phyloP scores from a whole-genome alignment of 2,329 filamentous ascomycete species.

The Annulohypoxylon truncatum region DNA sequence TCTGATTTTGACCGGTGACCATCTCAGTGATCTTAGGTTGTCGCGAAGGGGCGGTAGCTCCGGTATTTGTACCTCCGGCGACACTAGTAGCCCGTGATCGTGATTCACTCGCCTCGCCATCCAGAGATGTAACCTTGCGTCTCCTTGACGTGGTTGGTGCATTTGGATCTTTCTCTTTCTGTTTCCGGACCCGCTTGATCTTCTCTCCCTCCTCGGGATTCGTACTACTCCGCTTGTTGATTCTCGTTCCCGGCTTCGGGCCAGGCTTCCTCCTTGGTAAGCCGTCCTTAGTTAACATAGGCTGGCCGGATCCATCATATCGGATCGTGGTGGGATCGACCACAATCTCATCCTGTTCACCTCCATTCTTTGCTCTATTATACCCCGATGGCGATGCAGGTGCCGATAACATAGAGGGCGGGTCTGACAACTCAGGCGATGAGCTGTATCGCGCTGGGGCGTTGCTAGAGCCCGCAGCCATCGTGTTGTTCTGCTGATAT shows the following conservation, averaged over 20 bases:
- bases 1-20: conserved; percentile 41
- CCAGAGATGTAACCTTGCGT: conserved; percentile 60
- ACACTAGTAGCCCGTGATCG: conserved; percentile 45
- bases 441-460: conserved; percentile 47
- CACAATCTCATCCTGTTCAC: conserved; percentile 49
- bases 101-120: conserved; percentile 47
- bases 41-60: conserved; percentile 47
- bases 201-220: conserved; percentile 58
- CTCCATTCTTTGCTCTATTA: conserved; percentile 42
- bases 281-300: conserved; percentile 66
- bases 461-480: conserved; percentile 44
- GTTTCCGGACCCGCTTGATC: conserved; percentile 65
- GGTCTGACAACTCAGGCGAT: conserved; percentile 51
- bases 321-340: conserved; percentile 50
- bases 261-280: conserved; percentile 72
- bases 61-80: conserved; percentile 27
- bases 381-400: conserved; percentile 46
- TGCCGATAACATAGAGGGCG: conserved; percentile 50
- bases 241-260: conserved; percentile 70
- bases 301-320: conserved; percentile 52
- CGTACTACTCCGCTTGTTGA: conserved; percentile 57
- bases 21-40: conserved; percentile 58
- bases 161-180: conserved; percentile 70
- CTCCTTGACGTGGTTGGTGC: conserved; percentile 66
- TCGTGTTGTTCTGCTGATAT: conserved; percentile 25